Percentiles rank a stretch among this genome's conserved stretches.
Evolutionary conservation across 164 flowering plant species (phyloP).

Genomic region (Magnolia officinalis): DNA sequence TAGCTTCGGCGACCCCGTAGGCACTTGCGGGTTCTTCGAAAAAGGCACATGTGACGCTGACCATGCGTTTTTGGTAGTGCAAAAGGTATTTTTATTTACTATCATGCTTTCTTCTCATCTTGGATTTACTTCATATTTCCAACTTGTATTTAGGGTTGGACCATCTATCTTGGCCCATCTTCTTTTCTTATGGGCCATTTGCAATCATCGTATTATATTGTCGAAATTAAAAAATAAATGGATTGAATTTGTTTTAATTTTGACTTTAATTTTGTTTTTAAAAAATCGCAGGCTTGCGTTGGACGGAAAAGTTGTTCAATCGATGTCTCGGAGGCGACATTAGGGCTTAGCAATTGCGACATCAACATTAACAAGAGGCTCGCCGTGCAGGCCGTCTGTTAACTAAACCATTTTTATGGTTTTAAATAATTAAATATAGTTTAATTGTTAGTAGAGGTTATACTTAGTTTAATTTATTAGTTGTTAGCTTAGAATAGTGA

Average conservation of each 20-base stretch:
- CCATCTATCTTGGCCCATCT: not conserved
- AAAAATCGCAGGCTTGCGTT: conserved; percentile 34
- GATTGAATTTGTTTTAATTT: no score
- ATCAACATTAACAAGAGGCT: conserved; percentile 25
- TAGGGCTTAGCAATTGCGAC: conserved; percentile 29
- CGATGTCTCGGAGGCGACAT: conserved; percentile 26
- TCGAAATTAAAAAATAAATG: not conserved
- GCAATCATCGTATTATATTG: not conserved
- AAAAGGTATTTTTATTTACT: conserved; percentile 16
- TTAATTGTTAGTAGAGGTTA: no score
- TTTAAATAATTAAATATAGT: not conserved
- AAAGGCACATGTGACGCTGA: conserved; percentile 35
- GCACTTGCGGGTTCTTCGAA: conserved; percentile 44
- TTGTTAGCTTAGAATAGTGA: no score
- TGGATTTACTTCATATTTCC: not conserved
- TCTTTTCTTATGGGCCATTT: not conserved
- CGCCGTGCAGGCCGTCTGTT: conserved; percentile 47
- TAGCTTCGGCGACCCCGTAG: conserved; percentile 47
- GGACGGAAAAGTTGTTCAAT: conserved; percentile 39
- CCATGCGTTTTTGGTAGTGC: conserved; percentile 9
- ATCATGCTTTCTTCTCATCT: not conserved
- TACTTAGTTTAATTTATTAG: no score
- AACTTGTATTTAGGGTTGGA: not conserved
- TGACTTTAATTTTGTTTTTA: not conserved
- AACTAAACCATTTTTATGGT: not conserved